Evolutionary conservation across 164 flowering plant genomes (phyloP), one percentile per base, ranked within the genome.

Genomic region (Platanus orientalis): DNA sequence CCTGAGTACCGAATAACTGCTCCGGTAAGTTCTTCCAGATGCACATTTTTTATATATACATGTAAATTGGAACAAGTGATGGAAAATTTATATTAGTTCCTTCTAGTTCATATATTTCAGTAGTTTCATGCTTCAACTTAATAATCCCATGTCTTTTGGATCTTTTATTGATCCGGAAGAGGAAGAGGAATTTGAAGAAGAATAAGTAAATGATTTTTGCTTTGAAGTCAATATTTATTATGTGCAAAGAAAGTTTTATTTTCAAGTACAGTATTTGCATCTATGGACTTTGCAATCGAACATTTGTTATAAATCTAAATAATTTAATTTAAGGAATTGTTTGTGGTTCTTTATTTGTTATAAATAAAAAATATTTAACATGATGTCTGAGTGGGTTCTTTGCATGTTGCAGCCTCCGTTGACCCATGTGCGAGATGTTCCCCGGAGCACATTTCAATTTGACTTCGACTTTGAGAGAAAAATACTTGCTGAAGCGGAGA

Each of bases 381-480:
- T 19, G 49, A 14, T 1, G 12, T 12, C 19, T 45, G 25, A 57
- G 7, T 12, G 23, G 21, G 4, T 30, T 32, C 3, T 23, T 21
- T 32, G 50, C 49, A 45, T 21, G 12, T 20, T 30, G 73, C 63
- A 92, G 98, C 98, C 97, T n/a, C 84, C 71, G 58, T 50, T 90
- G 75, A 72, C 78, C 36, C 84, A 77, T 54, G 62, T 76, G 48
- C 92, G 83, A 71, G 96, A 90, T 56, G 76, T 90, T 75, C 97
- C 92, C 0, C 76, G 89, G 49, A 85, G 98, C 71, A 84, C 66
- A 42, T 93, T 90, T 66, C 89, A 84, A 61, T 90, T 85, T 73
- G 95, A 93, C 53, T 93, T 93, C 75, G 97, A 87, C 0, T 71
- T 93, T 36, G 98, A 93, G 77, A 83, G 78, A 58, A 89, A 74